Conservation (phyloP, 305 asterid species). For the Fraxinus velutina region DNA sequence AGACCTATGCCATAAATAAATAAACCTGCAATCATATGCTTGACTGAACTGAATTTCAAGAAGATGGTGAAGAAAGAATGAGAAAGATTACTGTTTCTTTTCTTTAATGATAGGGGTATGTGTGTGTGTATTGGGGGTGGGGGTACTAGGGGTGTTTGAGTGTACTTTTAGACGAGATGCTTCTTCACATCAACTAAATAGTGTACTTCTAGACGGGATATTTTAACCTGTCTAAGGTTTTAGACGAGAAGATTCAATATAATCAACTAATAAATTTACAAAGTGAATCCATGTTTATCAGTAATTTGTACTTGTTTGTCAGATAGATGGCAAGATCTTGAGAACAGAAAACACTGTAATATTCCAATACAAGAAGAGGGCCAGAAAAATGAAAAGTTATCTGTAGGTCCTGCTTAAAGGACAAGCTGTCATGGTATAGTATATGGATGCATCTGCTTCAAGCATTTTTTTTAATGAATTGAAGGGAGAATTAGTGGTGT, state of each 20-base stretch:
- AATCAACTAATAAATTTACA: neutral
- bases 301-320: neutral
- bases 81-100: neutral
- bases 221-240: neutral
- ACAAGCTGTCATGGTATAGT: conserved; percentile 38
- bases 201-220: too few relatives aligned
- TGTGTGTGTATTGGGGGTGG: neutral
- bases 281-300: neutral
- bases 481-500: neutral
- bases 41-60: neutral
- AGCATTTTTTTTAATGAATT: conserved; percentile 18
- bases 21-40: conserved; percentile 15
- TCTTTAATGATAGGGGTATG: neutral
- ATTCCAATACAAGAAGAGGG: conserved; percentile 1
- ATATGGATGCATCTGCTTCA: neutral
- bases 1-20: neutral
- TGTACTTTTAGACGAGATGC: neutral
- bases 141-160: neutral
- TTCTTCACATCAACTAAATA: neutral
- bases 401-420: conserved; percentile 44
- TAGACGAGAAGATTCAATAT: neutral
- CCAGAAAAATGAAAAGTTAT: conserved; percentile 31
- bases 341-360: conserved; percentile 18
- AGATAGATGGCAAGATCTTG: neutral
- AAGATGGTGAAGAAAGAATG: neutral